These are phyloP conservation scores for Fragaria vesca DNA, from an alignment of 306 rosid genomes.

Conservation along the genomic window DNA sequence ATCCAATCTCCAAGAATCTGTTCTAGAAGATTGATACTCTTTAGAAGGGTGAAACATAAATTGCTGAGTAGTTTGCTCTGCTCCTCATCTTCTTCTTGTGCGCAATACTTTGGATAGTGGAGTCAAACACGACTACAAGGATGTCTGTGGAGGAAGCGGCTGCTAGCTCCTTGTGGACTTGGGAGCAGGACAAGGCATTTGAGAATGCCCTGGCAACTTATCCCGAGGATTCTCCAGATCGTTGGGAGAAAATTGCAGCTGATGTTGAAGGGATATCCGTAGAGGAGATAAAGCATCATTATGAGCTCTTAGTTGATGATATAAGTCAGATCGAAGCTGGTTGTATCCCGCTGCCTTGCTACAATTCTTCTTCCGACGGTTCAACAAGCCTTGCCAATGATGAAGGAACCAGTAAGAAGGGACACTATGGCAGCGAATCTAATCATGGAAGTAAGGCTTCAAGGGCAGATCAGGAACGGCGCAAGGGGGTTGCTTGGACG, in stretches of 20 bases:
- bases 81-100: conserved; percentile 33
- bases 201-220: conserved; percentile 81
- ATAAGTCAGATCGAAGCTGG: conserved; percentile 81
- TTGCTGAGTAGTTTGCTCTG: conserved; percentile 28
- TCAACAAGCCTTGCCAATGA: conserved; percentile 68
- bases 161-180: conserved; percentile 75
- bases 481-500: conserved; percentile 99
- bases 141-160: conserved; percentile 72
- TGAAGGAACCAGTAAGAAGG: conserved; percentile 76
- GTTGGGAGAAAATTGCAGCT: conserved; percentile 85
- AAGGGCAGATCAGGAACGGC: conserved; percentile 91
- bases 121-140: conserved; percentile 22
- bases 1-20: conserved; percentile 36
- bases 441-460: conserved; percentile 80
- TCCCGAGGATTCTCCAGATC: conserved; percentile 67
- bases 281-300: conserved; percentile 79
- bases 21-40: conserved; percentile 20
- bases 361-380: conserved; percentile 79
- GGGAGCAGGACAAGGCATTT: conserved; percentile 90
- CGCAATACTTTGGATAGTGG: conserved; percentile 28
- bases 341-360: conserved; percentile 73
- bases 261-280: conserved; percentile 78
- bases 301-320: conserved; percentile 79
- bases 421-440: conserved; percentile 50
- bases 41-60: conserved; percentile 36